phyloP scores from a whole-genome alignment of 139 green algal species.

The Chlamydomonas incerta region DNA sequence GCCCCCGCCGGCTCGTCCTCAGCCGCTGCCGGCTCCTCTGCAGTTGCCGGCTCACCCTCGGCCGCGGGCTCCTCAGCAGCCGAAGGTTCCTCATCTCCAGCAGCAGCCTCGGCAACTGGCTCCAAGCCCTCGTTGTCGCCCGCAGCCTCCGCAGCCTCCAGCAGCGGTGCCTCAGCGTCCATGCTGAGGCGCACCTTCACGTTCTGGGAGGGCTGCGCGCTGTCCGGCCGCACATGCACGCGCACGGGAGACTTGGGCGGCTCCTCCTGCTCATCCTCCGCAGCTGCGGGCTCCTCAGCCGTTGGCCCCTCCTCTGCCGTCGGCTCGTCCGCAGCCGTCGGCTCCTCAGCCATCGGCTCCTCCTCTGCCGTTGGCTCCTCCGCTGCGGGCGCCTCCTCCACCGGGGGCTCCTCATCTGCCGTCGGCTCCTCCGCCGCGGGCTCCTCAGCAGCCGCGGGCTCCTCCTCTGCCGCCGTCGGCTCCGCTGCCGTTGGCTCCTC shows the following conservation, averaged over 20 bases:
- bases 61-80: background rate
- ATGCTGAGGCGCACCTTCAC: slow-evolving; percentile 20
- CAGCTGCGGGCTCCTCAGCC: background rate
- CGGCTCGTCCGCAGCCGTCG: background rate
- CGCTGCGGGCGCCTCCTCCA: background rate
- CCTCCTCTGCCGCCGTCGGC: background rate
- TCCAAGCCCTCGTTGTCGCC: background rate
- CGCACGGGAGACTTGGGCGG: slow-evolving; percentile 13
- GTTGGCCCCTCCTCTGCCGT: background rate
- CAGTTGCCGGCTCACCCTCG: background rate
- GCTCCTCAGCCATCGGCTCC: background rate
- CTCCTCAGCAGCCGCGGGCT: background rate
- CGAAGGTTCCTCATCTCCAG: too few species aligned
- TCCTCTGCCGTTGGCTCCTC: background rate
- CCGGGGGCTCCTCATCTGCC: background rate
- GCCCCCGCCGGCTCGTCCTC: background rate
- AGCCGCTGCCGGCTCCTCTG: background rate
- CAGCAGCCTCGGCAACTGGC: background rate
- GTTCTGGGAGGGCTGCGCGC: background rate
- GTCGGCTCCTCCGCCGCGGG: background rate
- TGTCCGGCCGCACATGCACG: slow-evolving; percentile 4
- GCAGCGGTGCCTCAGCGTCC: background rate
- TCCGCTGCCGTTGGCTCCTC: background rate
- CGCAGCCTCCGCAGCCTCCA: background rate
- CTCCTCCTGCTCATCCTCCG: background rate